Evolutionary conservation across 2,329 filamentous ascomycete species (phyloP), one percentile per base, ranked within the genome.

Genomic region (Trichoderma sp.): DNA sequence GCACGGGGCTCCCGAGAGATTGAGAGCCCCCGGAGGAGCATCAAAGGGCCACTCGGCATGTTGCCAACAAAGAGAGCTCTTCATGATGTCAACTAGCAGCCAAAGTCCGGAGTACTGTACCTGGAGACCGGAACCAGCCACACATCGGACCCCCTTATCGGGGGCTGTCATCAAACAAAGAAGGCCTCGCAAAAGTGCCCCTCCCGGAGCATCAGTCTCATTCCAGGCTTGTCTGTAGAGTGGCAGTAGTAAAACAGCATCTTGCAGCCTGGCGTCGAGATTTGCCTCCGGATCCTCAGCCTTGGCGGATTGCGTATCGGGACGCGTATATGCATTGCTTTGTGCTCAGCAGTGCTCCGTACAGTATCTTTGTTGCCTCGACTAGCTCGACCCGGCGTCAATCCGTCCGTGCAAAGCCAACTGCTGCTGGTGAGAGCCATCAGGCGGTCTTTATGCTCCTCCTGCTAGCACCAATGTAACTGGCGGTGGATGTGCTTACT

Each of bases 161-260:
- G 15, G 15, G 39, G 35, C 61, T 64, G 61, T 54, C 61, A 54
- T 34, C 50, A 39, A 56, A 35, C 50, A 34, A 27, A 45, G 35
- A 22, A 64, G 35, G 61, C 61, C 37, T 64, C 61, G 34, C 61
- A 64, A 64, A 64, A 64, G 61, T 64, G 61, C 61, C 61, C 61
- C 61, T 54, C 61, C 19, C 35, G 5, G 48, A 34, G 35, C 50
- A 27, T 45, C 37, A 34, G 19, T 45, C 25, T 34, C 48, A 54
- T 64, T 42, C 61, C 35, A 19, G 50, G 48, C 9, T 25, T 34
- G 48, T 35, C n/a, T n/a, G n/a, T n/a, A n/a, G n/a, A n/a, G n/a
- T n/a, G n/a, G n/a, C n/a, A n/a, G 42, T 48, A 19, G 12, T 5
- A n/a, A 19, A 42, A 7, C 4, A 17, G 13, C 13, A 34, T 54